phyloP scores from a whole-genome alignment of 208 protist species.

The Crithidia acanthocephali region DNA sequence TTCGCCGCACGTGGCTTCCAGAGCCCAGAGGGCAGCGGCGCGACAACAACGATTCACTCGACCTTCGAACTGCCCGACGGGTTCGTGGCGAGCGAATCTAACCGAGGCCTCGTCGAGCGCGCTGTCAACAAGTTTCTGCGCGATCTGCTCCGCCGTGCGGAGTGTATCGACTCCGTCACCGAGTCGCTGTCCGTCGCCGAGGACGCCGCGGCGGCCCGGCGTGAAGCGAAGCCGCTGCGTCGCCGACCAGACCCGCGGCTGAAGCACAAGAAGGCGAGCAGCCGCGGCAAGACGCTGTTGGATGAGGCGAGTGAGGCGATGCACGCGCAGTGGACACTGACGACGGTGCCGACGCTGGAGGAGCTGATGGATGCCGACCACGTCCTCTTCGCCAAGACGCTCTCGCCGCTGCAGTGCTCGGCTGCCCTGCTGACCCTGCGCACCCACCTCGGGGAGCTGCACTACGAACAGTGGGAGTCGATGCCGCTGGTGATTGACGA shows the following conservation, averaged over 20 bases:
- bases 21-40: conserved; percentile 6
- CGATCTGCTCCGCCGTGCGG: conserved; percentile 80
- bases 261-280: conserved; percentile 16
- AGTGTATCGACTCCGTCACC: conserved; percentile 85
- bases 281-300: conserved; percentile 57
- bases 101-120: conserved; percentile 82
- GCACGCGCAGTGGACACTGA: conserved; percentile 73
- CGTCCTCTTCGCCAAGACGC: conserved; percentile 73
- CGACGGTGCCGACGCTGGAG: conserved; percentile 75
- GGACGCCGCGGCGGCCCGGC: conserved; percentile 66
- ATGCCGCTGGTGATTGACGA: conserved; percentile 89
- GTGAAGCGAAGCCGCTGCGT: conserved; percentile 83
- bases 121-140: conserved; percentile 91
- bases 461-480: conserved; percentile 88
- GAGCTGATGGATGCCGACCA: conserved; percentile 93
- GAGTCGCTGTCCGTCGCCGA: conserved; percentile 81
- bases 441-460: conserved; percentile 76
- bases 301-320: conserved; percentile 90
- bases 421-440: conserved; percentile 87
- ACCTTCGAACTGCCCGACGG: conserved; percentile 82
- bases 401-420: conserved; percentile 89
- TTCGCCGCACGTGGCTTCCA: conserved; percentile 25
- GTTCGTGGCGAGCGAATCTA: conserved; percentile 78
- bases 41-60: conserved; percentile 49
- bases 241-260: conserved; percentile 32